Base-by-base conservation (phyloP, 2,329 filamentous ascomycete species). In the Neonectria faginata region DNA sequence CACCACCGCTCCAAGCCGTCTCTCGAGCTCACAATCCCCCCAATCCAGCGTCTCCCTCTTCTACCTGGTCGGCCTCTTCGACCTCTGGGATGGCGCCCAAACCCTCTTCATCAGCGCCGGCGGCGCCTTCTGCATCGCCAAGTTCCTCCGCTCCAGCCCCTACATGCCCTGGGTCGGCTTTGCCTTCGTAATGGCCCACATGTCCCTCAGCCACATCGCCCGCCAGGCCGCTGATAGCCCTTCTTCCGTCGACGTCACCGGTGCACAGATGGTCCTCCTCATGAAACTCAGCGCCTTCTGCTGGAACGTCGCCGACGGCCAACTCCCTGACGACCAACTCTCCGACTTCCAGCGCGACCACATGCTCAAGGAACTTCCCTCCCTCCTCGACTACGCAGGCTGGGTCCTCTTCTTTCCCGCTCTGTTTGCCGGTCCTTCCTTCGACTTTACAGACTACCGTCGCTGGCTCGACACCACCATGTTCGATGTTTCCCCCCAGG, bases 91-190 rank as follows among this genome's bases (percentile, higher is more conserved):
- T 78, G 97, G 96, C 60, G 80, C 97, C 14, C 86, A 87, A 42
- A 97, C 94, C 2, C 82, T 99, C 42, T 77, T 92, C 63, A 89
- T 97, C 76, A 94, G 92, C 76, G 89, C 95, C 1, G 87, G 86
- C 18, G 94, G 89, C 54, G 88, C 92, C 55, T 99, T 97, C 76
- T 83, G 86, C 68, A 96, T 99, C 71, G 92, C 95, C 57, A 89
- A 91, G 70, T 94, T 90, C 77, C 83, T 98, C 48, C 87, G 93
- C 70, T 79, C 78, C 39, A 94, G 93, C 20, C 93, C 93, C 0
- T 92, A 95, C 77, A 99, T 99, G 96, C 96, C 96, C 82, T 99
- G 96, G 96, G 85, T 97, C 54, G 94, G 90, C 64, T 99, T 99
- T 79, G 84, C 93, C 54, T 97, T 97, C 76, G 83, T 97, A 62